phyloP scores from a whole-genome alignment of 148 eudicot genomes.

The Heliosperma pusillum region DNA sequence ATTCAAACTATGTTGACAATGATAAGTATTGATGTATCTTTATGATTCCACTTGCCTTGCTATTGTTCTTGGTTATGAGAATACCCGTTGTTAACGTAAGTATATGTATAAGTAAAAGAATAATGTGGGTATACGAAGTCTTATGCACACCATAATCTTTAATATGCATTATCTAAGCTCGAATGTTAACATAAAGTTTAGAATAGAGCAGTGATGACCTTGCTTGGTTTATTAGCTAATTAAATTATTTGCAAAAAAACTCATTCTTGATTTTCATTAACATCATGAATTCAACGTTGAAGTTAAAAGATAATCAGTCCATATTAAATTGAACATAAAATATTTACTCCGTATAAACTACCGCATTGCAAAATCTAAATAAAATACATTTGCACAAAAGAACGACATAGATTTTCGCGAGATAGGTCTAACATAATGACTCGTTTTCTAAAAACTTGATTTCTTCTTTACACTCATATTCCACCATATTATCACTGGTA shows the following conservation, averaged over 20 bases:
- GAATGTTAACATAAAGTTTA: not conserved
- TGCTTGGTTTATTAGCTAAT: not conserved
- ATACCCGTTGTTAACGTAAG: not conserved
- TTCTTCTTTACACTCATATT: too few species aligned
- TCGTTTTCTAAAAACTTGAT: too few species aligned
- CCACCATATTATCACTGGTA: too few species aligned
- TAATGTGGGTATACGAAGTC: not conserved
- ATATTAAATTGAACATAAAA: too few species aligned
- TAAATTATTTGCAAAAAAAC: not conserved
- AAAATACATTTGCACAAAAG: too few species aligned
- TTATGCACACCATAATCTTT: not conserved
- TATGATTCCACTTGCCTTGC: not conserved
- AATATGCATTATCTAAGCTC: not conserved
- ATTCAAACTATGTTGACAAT: not conserved
- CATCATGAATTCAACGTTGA: not conserved
- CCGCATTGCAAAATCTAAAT: too few species aligned
- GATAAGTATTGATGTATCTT: not conserved
- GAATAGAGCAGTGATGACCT: not conserved
- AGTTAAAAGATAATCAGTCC: not conserved
- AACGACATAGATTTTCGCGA: too few species aligned
- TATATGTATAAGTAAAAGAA: not conserved
- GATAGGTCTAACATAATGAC: too few species aligned
- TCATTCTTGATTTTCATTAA: not conserved
- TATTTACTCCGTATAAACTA: too few species aligned
- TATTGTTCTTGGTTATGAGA: not conserved